Evolutionary conservation across 805 yeast species (phyloP).

Genomic region (Ogataea siamensis): DNA sequence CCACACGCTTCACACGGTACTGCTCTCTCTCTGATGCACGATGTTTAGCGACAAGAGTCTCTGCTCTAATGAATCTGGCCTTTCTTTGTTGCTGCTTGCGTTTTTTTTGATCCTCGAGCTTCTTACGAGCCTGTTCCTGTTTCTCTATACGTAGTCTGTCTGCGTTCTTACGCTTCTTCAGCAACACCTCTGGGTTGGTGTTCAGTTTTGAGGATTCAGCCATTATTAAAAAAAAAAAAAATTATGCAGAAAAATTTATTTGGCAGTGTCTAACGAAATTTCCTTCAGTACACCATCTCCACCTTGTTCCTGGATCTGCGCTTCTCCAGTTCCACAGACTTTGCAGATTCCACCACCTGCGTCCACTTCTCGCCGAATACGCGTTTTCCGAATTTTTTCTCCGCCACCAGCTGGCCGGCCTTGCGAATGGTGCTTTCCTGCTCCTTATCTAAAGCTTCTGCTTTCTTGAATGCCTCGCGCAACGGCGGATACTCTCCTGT

Average conservation of each 20-base stretch:
- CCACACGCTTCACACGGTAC: conserved; percentile 63
- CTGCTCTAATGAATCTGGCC: conserved; percentile 68
- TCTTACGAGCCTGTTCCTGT: conserved; percentile 60
- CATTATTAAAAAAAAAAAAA: conserved; percentile 19
- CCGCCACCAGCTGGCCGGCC: conserved; percentile 26
- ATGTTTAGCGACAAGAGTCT: conserved; percentile 64
- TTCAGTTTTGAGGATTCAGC: conserved; percentile 41
- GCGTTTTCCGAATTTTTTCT: conserved; percentile 27
- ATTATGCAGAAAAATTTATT: conserved; percentile 5
- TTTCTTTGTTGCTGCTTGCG: conserved; percentile 43
- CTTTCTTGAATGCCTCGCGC: conserved; percentile 44
- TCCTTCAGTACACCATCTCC: conserved; percentile 28
- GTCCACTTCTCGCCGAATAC: conserved; percentile 29
- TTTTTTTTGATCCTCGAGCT: conserved; percentile 44
- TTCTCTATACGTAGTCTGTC: conserved; percentile 71
- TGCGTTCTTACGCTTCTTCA: conserved; percentile 76
- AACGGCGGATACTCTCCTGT: conserved; percentile 36
- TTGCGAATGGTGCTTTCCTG: conserved; percentile 21
- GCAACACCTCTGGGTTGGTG: conserved; percentile 72
- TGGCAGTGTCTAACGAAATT: conserved; percentile 6
- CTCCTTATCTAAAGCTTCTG: conserved; percentile 13
- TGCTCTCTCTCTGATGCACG: conserved; percentile 65
- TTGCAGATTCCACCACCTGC: conserved; percentile 13
- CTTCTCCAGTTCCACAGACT: conserved; percentile 22
- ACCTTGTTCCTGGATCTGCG: conserved; percentile 29